These are phyloP conservation scores for Phaeosphaeria sp. DNA, from an alignment of 2,329 filamentous ascomycete species.

Conservation along the genomic window DNA sequence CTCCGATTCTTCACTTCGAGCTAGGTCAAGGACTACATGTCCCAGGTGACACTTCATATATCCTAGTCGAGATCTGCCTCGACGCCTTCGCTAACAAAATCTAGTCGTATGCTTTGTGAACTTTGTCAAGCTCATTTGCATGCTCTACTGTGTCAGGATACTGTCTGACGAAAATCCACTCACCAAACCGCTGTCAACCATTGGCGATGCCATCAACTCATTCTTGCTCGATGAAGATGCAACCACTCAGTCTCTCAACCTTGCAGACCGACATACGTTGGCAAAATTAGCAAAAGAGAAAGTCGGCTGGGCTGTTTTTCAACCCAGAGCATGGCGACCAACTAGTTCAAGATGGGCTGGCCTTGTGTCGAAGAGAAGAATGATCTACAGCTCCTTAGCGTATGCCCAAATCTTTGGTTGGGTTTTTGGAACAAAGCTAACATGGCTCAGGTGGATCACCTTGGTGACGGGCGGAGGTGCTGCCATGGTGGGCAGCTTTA, in stretches of 20 bases:
- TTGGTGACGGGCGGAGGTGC: not conserved
- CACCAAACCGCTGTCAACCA: not conserved
- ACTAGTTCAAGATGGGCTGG: not conserved
- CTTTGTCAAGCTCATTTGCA: not conserved
- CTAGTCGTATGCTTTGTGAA: constrained; percentile 1
- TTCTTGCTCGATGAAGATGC: not conserved
- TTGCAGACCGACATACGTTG: not conserved
- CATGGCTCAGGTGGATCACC: not conserved
- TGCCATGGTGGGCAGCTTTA: not conserved
- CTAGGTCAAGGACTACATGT: too few species aligned
- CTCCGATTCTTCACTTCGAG: too few species aligned
- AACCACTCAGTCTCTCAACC: not conserved
- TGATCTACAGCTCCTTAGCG: not conserved
- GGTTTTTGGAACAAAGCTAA: too few species aligned
- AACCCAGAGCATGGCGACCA: not conserved
- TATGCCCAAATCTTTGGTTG: too few species aligned
- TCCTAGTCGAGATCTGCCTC: too few species aligned
- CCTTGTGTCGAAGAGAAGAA: not conserved
- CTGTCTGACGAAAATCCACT: not conserved
- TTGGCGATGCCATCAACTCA: not conserved
- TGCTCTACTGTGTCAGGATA: not conserved
- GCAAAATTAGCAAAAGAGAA: too few species aligned
- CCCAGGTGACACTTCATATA: too few species aligned
- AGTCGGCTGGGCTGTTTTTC: not conserved
- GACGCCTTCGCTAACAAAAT: too few species aligned